Evolutionary conservation across 1,284 basidiomycete species (phyloP).

Genomic region (Golubevia sp.): DNA sequence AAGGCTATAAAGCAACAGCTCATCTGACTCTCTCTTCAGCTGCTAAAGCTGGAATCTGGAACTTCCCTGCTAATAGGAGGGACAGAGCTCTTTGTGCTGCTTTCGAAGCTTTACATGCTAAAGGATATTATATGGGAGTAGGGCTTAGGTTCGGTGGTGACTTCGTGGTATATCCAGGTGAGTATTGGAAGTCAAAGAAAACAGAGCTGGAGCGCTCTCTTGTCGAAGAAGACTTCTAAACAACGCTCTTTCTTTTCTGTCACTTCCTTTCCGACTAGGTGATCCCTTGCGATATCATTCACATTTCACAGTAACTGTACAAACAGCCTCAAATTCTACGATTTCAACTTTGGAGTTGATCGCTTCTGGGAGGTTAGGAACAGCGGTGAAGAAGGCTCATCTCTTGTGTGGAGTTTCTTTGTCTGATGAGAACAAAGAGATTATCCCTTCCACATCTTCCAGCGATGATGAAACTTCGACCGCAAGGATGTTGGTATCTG

Average conservation of each 20-base stretch:
- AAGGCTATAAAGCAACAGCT: constrained; percentile 20
- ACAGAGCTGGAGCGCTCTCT: not conserved
- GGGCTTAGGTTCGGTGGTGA: constrained; percentile 94
- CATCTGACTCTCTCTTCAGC: constrained; percentile 71
- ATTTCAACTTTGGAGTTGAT: constrained; percentile 88
- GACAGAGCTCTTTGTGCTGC: constrained; percentile 78
- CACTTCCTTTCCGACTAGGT: constrained; percentile 66
- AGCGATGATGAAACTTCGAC: no score
- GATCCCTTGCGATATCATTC: constrained; percentile 96
- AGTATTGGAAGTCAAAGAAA: constrained; percentile 36
- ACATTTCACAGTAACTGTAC: constrained; percentile 86
- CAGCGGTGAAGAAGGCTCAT: constrained; percentile 96
- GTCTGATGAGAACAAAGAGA: no score
- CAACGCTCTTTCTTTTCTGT: not conserved
- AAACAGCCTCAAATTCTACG: constrained; percentile 69
- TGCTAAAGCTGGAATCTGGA: constrained; percentile 73
- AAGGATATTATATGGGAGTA: constrained; percentile 81
- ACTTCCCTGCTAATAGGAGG: constrained; percentile 71
- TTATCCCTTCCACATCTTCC: no score
- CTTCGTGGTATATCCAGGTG: constrained; percentile 93
- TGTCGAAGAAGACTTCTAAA: not conserved
- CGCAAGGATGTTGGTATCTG: no score
- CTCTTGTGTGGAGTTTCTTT: constrained; percentile 84
- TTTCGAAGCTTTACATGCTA: constrained; percentile 77
- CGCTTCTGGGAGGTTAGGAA: constrained; percentile 91